phyloP scores from a whole-genome alignment of 2,329 filamentous ascomycete genomes.

The Orbilia quercus region DNA sequence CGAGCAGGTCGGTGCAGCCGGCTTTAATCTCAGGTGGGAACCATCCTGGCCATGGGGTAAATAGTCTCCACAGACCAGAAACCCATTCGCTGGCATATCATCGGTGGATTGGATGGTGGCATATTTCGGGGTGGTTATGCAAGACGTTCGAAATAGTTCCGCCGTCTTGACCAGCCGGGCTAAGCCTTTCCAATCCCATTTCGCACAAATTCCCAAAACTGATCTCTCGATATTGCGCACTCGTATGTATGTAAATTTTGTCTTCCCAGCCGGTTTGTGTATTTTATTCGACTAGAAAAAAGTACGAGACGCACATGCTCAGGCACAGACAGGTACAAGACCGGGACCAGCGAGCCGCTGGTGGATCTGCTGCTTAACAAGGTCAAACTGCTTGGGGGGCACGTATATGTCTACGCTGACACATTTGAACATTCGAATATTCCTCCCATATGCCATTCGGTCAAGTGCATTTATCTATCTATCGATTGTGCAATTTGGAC shows the following conservation, averaged over 20 bases:
- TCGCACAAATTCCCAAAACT: background rate
- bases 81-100: constrained; percentile 49
- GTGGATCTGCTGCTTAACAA: constrained; percentile 39
- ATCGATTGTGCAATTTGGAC: too few species aligned
- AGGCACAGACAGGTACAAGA: constrained; percentile 47
- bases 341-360: constrained; percentile 25
- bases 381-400: constrained; percentile 28
- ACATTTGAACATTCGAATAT: too few species aligned
- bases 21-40: constrained; percentile 56
- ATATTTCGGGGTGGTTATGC: constrained; percentile 51
- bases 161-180: constrained; percentile 44
- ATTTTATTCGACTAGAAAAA: too few species aligned
- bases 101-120: constrained; percentile 56
- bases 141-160: constrained; percentile 55
- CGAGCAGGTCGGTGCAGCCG: constrained; percentile 54
- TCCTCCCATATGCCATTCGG: too few species aligned
- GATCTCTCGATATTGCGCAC: constrained; percentile 27
- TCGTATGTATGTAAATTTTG: too few species aligned
- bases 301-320: constrained; percentile 20
- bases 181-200: background rate
- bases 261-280: too few species aligned
- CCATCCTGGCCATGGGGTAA: constrained; percentile 55
- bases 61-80: constrained; percentile 53
- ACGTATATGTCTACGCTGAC: too few species aligned
- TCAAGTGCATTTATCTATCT: too few species aligned